phyloP scores from a whole-genome alignment of 2,329 filamentous ascomycete species.

The Neonectria neomacrospora region DNA sequence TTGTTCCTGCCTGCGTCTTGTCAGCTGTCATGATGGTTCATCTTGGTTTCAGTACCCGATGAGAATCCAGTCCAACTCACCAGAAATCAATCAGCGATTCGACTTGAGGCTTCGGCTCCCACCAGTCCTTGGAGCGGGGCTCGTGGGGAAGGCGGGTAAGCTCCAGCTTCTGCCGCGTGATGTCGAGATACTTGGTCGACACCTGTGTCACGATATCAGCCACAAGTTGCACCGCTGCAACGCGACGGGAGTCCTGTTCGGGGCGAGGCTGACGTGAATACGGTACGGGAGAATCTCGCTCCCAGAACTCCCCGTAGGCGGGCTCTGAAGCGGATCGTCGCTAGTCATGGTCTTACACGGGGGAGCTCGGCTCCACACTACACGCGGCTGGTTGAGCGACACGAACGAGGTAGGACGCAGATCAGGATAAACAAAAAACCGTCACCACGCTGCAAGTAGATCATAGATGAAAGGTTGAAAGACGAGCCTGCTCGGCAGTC shows the following conservation, averaged over 20 bases:
- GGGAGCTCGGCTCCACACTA: constrained; percentile 4
- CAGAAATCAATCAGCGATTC: constrained; percentile 75
- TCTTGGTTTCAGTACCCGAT: not conserved
- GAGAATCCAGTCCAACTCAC: constrained; percentile 50
- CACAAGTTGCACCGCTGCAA: constrained; percentile 5
- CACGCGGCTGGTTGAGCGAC: not conserved
- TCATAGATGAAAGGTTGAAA: constrained; percentile 18
- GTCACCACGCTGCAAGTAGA: constrained; percentile 5
- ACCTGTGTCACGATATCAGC: constrained; percentile 59
- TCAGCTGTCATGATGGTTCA: constrained; percentile 9
- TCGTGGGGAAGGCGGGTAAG: constrained; percentile 73
- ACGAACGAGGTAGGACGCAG: constrained; percentile 1
- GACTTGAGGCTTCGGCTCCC: constrained; percentile 69
- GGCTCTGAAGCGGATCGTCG: constrained; percentile 34
- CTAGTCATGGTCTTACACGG: constrained; percentile 30
- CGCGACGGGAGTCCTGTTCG: not conserved
- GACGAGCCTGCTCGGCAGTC: constrained; percentile 18
- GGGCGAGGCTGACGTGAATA: constrained; percentile 62
- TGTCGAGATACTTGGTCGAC: constrained; percentile 72
- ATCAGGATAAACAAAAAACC: constrained; percentile 1
- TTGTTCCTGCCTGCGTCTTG: constrained; percentile 66
- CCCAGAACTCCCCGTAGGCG: constrained; percentile 38
- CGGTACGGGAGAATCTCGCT: constrained; percentile 65
- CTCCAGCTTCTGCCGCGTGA: constrained; percentile 75
- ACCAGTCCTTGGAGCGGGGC: constrained; percentile 62